Evolutionary conservation across 371 early-diverging fungal genomes (phyloP), one percentile per base, ranked within the genome.

Genomic region (Encephalitozoon hellem): DNA sequence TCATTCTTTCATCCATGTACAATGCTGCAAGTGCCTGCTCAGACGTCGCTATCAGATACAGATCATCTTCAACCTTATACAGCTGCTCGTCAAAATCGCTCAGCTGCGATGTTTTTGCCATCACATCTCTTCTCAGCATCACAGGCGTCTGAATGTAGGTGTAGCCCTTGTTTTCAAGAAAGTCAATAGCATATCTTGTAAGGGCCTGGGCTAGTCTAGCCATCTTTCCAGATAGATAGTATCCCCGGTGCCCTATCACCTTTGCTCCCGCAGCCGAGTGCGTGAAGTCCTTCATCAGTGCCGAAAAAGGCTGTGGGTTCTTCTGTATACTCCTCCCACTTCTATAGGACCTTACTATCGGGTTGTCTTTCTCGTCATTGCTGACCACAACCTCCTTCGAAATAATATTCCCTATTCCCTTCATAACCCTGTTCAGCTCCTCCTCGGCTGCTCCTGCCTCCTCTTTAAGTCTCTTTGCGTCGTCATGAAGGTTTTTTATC

Each of bases 21-120:
- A 90, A 91, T 30, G 94, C 97, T 52, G 92, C 90, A 82, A 99
- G 92, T 73, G 99, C 97, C 87, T 99, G 99, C 86, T 99, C 99
- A 23, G 93, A 91, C 53, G 99, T 99, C 54, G 99, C 99, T 82
- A 99, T 97, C 77, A 99, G 86, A 86, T 97, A 99, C 86, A 91
- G 91, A 79, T 94, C 93, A 71, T 93, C 92, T 79, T 89, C 92
- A 68, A 77, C 91, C 85, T 93, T 95, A 89, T 97, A 99, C 54
- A 99, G 88, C 82, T 95, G 96, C 82, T 99, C 99, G 81, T 97
- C 97, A 84, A 95, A 99, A 86, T 97, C 92, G 74, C 90, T 89
- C 67, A 99, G 88, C 86, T 99, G 99, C 9, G 97, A 95, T 30
- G 97, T 97, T 88, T 91, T 92, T 53, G 92, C 92, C 98, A 99